Conservation (phyloP, 2,329 filamentous ascomycete species). For the Myriosclerotinia duriaeana region DNA sequence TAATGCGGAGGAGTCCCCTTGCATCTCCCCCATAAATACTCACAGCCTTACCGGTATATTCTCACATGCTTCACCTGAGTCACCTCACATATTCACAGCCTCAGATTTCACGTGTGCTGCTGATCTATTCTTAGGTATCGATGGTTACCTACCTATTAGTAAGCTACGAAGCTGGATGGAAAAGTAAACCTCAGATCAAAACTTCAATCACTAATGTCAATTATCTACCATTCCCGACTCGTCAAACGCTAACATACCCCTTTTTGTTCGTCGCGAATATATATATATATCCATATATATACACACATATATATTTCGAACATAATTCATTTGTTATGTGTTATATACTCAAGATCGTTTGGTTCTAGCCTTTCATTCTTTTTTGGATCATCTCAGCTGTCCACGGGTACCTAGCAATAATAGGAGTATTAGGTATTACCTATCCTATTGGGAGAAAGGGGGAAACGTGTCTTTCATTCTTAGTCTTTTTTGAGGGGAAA, state of each 20-base stretch:
- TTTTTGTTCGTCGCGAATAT: slow-evolving; percentile 8
- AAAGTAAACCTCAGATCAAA: background rate
- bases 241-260: slow-evolving; percentile 10
- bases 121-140: slow-evolving; percentile 1
- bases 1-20: slow-evolving; percentile 2
- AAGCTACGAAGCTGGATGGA: background rate
- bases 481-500: background rate
- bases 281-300: too few relatives aligned
- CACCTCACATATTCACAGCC: too few relatives aligned
- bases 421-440: background rate
- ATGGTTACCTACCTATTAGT: slow-evolving; percentile 1
- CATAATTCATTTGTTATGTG: background rate
- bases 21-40: background rate
- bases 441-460: background rate
- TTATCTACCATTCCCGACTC: slow-evolving; percentile 30
- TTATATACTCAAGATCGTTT: background rate
- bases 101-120: too few relatives aligned
- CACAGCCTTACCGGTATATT: too few relatives aligned
- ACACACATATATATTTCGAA: background rate
- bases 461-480: slow-evolving; percentile 8
- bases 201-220: slow-evolving; percentile 25
- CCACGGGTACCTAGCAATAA: too few relatives aligned
- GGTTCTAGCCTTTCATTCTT: background rate
- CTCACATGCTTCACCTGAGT: background rate
- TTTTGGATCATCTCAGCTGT: background rate